These are phyloP conservation scores for Eutypella sp. DNA, from an alignment of 2,329 filamentous ascomycete genomes.

Conservation along the genomic window DNA sequence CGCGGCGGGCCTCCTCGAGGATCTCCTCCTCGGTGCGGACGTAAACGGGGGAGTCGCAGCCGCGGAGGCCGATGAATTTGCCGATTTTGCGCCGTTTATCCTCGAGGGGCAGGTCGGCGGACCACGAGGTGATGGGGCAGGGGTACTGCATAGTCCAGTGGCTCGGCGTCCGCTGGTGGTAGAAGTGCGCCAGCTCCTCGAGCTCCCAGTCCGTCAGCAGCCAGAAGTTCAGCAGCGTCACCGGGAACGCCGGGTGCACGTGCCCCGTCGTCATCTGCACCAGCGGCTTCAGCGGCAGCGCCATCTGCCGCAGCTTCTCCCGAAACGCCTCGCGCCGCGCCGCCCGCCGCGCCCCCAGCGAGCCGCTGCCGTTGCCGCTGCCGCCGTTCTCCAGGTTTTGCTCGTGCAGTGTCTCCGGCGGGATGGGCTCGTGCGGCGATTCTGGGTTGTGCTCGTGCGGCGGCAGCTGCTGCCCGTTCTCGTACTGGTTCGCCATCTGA, in stretches of 20 bases:
- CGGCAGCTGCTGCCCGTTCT: constrained; percentile 10
- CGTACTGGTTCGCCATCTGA: constrained; percentile 20
- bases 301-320: constrained; percentile 61
- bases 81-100: constrained; percentile 71
- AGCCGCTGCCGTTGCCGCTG: neutral
- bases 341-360: constrained; percentile 31
- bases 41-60: constrained; percentile 47
- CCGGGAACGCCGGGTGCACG: constrained; percentile 62
- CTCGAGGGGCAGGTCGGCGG: constrained; percentile 45
- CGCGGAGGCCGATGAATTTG: constrained; percentile 66
- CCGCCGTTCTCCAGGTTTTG: constrained; percentile 14
- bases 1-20: constrained; percentile 36
- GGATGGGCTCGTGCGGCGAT: constrained; percentile 11
- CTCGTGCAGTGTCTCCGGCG: constrained; percentile 4
- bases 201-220: constrained; percentile 67
- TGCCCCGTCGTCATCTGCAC: constrained; percentile 57
- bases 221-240: constrained; percentile 65
- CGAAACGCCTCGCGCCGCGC: constrained; percentile 47
- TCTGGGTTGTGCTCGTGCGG: constrained; percentile 13
- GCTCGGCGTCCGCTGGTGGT: constrained; percentile 61
- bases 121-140: constrained; percentile 58
- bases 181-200: constrained; percentile 65
- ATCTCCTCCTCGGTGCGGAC: constrained; percentile 42
- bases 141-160: constrained; percentile 58
- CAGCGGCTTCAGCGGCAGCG: constrained; percentile 60